phyloP scores from a whole-genome alignment of 768 basidiomycete genomes.

The Chalciporus chontae region DNA sequence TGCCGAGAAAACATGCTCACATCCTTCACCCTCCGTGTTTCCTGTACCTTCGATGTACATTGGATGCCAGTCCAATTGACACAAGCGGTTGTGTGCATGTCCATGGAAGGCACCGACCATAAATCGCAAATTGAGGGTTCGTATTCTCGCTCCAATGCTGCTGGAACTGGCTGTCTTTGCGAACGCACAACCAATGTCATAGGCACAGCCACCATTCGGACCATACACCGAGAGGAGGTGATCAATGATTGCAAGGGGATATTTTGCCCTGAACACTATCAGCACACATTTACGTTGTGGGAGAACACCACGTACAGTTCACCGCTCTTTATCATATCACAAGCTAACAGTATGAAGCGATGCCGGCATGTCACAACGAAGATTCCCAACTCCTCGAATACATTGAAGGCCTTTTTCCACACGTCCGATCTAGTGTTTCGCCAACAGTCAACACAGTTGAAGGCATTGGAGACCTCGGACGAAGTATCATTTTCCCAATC shows the following conservation, averaged over 20 bases:
- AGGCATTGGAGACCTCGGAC: too few relatives aligned
- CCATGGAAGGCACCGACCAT: conserved; percentile 3
- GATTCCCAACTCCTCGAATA: conserved; percentile 6
- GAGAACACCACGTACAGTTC: conserved; percentile 11
- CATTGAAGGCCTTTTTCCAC: background rate
- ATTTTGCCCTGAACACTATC: conserved; percentile 4
- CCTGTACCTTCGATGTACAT: background rate
- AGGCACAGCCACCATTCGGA: background rate
- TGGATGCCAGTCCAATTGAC: conserved; percentile 6
- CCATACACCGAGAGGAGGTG: background rate
- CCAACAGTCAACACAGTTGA: conserved; percentile 8
- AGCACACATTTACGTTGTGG: background rate
- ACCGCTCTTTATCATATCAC: conserved; percentile 16
- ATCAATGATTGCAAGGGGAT: conserved; percentile 3
- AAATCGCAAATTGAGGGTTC: background rate
- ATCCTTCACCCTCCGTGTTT: conserved; percentile 4
- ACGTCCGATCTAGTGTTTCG: conserved; percentile 3
- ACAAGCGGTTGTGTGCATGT: conserved; percentile 4
- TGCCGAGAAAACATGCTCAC: conserved; percentile 7
- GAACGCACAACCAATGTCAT: conserved; percentile 1
- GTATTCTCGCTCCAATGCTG: background rate
- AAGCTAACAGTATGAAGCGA: background rate
- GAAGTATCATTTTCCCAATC: background rate
- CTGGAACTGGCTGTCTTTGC: background rate
- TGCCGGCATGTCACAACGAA: conserved; percentile 9